Evolutionary conservation across 768 basidiomycete genomes (phyloP), one percentile per base, ranked within the genome.

Genomic region (Nevesoporus exiguus): DNA sequence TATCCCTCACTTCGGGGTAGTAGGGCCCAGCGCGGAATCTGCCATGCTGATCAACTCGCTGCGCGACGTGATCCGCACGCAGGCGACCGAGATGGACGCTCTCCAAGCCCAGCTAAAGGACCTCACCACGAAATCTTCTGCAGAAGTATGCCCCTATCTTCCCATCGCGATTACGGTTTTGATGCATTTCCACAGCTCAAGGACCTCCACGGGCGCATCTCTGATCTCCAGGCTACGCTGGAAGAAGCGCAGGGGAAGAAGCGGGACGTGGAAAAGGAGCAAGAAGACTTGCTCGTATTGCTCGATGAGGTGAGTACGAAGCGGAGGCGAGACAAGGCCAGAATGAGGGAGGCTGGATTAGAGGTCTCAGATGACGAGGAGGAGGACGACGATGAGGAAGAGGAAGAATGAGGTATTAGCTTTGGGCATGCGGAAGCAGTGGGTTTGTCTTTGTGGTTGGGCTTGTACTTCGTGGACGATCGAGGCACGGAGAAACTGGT

Each of bases 331-430:
- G 97, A 98, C 66, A 98, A 98, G 75, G 78, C 70, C 44, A 76
- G 79, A 60, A 81, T 99, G 76, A 76, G 79, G 64, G 82, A 80
- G 52, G 81, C 80, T 10, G 90, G 90, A 0, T 53, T 92, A 67
- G 94, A 94, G 31, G 95, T 98, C 2, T 94, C 91, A 0, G 96
- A 98, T 62, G 95, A 94, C 54, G 97, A 94, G 53, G 91, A 72
- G 0, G 93, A 88, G 4, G 90, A 83, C 0, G 87, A 80, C 0
- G 86, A 82, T 0, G 72, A 73, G 0, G 82, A 79, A 0, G 80
- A 72, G 0, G 72, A 31, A 19, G 37, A 39, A 39, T 19, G 13
- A 19, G 37, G 11, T 33, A 11, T 29, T 4, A 8, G 27, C 8
- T 8, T 8, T 29, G 27, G 8, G 27, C 4, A 29, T 29, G 27